A percentile compares a stretch with the other conserved stretches of the same genome.
phyloP scores from a whole-genome alignment of 2,329 filamentous ascomycete species.

The Sporothrix variecibatus region DNA sequence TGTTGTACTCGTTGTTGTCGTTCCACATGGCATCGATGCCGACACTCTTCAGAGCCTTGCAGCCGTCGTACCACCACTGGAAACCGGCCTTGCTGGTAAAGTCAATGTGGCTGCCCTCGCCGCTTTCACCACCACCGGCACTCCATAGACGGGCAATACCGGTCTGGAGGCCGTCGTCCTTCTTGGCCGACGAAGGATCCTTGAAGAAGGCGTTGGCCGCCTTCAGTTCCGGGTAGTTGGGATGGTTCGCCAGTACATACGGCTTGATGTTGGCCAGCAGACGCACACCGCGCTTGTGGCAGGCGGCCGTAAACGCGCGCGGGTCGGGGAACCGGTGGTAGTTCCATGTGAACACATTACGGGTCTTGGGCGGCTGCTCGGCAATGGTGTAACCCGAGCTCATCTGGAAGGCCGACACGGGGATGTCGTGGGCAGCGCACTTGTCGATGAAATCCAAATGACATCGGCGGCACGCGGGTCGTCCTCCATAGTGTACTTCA shows the following conservation, averaged over 20 bases:
- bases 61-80: constrained; percentile 71
- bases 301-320: constrained; percentile 61
- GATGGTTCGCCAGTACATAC: constrained; percentile 67
- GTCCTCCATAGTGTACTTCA: constrained; percentile 56
- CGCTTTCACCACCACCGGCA: constrained; percentile 69
- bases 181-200: constrained; percentile 44
- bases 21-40: constrained; percentile 79
- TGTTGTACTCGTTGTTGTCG: constrained; percentile 75
- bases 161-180: constrained; percentile 39
- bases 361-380: constrained; percentile 65
- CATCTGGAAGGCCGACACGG: constrained; percentile 72
- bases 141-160: constrained; percentile 67
- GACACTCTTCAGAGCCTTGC: constrained; percentile 59
- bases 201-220: constrained; percentile 63
- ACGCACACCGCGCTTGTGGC: constrained; percentile 65
- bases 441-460: constrained; percentile 62
- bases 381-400: constrained; percentile 71
- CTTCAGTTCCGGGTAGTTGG: constrained; percentile 64
- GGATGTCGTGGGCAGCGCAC: constrained; percentile 65
- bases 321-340: constrained; percentile 69
- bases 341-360: constrained; percentile 74
- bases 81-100: constrained; percentile 69
- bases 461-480: constrained; percentile 57
- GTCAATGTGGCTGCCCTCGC: constrained; percentile 70
- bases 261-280: constrained; percentile 74